Conservation (phyloP, 441 rosid species). For the Breynia disticha region DNA sequence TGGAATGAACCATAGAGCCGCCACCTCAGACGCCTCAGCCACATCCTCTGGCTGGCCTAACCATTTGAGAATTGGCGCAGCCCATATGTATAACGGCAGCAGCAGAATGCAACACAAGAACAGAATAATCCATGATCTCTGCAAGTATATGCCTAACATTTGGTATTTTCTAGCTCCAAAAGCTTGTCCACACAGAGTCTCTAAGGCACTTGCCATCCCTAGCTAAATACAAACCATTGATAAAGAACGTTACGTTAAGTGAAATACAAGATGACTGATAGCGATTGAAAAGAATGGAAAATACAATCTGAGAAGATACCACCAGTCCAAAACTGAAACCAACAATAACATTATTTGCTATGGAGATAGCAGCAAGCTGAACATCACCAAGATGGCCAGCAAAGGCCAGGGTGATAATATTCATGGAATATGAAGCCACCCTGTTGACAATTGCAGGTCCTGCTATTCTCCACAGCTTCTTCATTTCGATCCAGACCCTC, state of each 20-base stretch:
- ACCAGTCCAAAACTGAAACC: slow-evolving; percentile 65
- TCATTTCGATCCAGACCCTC: slow-evolving; percentile 45
- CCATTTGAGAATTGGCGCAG: slow-evolving; percentile 46
- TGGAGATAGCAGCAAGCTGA: slow-evolving; percentile 63
- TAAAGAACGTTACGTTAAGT: too few species aligned
- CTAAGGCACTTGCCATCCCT: slow-evolving; percentile 48
- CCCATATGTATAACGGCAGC: slow-evolving; percentile 39
- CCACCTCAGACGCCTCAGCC: slow-evolving; percentile 48
- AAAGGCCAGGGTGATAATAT: slow-evolving; percentile 60
- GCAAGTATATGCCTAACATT: slow-evolving; percentile 57
- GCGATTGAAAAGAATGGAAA: too few species aligned
- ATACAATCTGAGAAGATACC: slow-evolving; percentile 19
- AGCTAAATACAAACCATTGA: neutral
- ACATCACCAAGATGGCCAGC: slow-evolving; percentile 51
- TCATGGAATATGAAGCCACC: slow-evolving; percentile 53
- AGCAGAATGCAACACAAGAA: slow-evolving; percentile 36
- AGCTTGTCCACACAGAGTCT: slow-evolving; percentile 68
- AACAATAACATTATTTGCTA: slow-evolving; percentile 58
- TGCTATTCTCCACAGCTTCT: slow-evolving; percentile 48
- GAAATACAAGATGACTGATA: too few species aligned
- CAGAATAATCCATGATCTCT: slow-evolving; percentile 54
- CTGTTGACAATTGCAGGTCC: slow-evolving; percentile 68
- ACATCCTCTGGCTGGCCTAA: slow-evolving; percentile 66
- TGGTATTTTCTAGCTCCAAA: slow-evolving; percentile 46
- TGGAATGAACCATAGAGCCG: slow-evolving; percentile 54